Evolutionary conservation across 2,329 filamentous ascomycete genomes (phyloP).

Genomic region (Magnaporthiopsis rhizophila): DNA sequence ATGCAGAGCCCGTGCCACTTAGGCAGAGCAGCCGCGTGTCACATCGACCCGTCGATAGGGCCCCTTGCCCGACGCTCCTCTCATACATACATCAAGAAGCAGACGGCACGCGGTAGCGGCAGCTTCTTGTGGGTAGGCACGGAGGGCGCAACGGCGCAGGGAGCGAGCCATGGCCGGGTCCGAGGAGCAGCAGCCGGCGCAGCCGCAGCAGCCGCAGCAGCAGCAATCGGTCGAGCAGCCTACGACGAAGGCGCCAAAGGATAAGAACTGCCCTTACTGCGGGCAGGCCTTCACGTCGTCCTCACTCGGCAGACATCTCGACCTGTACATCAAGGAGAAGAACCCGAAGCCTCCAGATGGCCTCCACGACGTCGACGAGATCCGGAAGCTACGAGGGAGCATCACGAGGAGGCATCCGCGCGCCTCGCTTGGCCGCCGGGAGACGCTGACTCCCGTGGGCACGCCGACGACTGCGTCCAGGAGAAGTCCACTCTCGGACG

Average conservation of each 20-base stretch:
- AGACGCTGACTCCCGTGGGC: slow-evolving; percentile 50
- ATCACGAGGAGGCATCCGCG: slow-evolving; percentile 83
- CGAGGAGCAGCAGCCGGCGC: slow-evolving; percentile 13
- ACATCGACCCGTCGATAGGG: neutral
- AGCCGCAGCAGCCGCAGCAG: slow-evolving; percentile 6
- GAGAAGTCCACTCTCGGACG: slow-evolving; percentile 33
- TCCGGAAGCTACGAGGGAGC: slow-evolving; percentile 69
- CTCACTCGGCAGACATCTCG: slow-evolving; percentile 84
- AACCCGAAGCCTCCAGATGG: slow-evolving; percentile 85
- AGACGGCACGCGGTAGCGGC: neutral
- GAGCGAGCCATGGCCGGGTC: slow-evolving; percentile 19
- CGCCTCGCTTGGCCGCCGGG: slow-evolving; percentile 46
- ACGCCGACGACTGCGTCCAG: slow-evolving; percentile 37
- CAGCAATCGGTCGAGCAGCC: neutral
- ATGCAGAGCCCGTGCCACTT: neutral
- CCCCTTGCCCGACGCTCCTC: neutral
- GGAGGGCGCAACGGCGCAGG: neutral
- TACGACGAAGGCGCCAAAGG: slow-evolving; percentile 54
- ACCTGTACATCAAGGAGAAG: slow-evolving; percentile 88
- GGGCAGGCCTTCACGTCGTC: slow-evolving; percentile 87
- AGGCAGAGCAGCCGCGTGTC: neutral
- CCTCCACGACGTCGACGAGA: slow-evolving; percentile 83
- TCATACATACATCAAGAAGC: neutral
- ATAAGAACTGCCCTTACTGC: slow-evolving; percentile 84
- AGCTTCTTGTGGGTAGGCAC: neutral